Percentiles rank a stretch among this genome's conserved stretches.
phyloP scores from a whole-genome alignment of 257 asterid genomes.

The Scutellaria galericulata region DNA sequence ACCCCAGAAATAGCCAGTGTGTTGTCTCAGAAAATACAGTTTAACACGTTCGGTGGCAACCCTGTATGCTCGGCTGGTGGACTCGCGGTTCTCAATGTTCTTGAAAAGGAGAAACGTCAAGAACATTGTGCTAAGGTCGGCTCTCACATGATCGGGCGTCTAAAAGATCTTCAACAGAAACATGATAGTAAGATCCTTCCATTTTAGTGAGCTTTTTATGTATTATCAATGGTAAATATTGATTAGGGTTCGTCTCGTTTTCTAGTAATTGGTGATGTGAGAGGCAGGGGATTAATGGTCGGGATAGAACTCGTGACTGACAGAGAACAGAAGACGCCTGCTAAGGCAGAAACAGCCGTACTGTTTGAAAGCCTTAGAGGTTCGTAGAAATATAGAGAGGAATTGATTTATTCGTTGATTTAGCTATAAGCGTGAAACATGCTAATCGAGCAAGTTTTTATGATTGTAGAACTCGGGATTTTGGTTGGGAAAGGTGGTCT shows the following conservation, averaged over 20 bases:
- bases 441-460: background rate
- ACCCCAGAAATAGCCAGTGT: constrained; percentile 95
- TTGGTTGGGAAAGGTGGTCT: constrained; percentile 97
- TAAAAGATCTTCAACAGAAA: constrained; percentile 71
- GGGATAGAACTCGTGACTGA: constrained; percentile 93
- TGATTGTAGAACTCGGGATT: constrained; percentile 75
- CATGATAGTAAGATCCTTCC: constrained; percentile 65
- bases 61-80: constrained; percentile 99
- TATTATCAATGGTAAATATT: background rate
- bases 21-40: constrained; percentile 84
- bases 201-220: background rate
- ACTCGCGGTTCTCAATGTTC: constrained; percentile 79
- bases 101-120: constrained; percentile 88
- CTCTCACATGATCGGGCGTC: constrained; percentile 73
- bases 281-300: constrained; percentile 95
- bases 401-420: background rate
- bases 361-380: constrained; percentile 92
- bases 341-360: constrained; percentile 89
- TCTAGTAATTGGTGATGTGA: constrained; percentile 89
- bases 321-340: constrained; percentile 74
- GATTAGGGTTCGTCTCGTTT: background rate
- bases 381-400: constrained; percentile 40
- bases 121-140: constrained; percentile 87
- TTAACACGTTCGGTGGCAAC: constrained; percentile 95
- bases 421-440: background rate